Conservation (phyloP, 257 asterid species). For the Thymus quinquecostatus region DNA sequence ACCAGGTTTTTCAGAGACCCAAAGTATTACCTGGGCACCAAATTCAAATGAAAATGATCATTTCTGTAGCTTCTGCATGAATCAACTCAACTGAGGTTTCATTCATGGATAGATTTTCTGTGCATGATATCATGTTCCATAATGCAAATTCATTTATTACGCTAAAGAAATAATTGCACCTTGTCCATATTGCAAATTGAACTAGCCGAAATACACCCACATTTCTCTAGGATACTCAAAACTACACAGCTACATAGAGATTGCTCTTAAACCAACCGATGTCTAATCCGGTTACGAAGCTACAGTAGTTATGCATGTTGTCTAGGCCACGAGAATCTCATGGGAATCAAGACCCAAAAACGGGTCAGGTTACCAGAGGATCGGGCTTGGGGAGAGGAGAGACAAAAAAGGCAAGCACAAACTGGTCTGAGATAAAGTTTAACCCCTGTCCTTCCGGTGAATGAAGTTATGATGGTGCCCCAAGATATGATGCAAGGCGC, state of each 20-base stretch:
- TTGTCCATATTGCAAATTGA: constrained; percentile 11
- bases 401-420: constrained; percentile 7
- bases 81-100: constrained; percentile 2
- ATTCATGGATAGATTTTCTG: neutral
- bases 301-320: constrained; percentile 29
- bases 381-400: constrained; percentile 25
- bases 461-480: constrained; percentile 79
- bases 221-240: neutral
- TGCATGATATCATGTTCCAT: constrained; percentile 9
- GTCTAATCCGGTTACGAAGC: constrained; percentile 9
- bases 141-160: neutral
- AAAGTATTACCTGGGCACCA: constrained; percentile 77
- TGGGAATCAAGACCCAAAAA: constrained; percentile 10
- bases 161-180: neutral
- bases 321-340: constrained; percentile 39
- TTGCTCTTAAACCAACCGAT: constrained; percentile 6
- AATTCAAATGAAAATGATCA: constrained; percentile 43
- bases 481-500: constrained; percentile 96
- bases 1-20: constrained; percentile 83
- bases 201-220: constrained; percentile 14
- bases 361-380: neutral
- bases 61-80: neutral
- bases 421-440: neutral
- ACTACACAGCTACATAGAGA: neutral
- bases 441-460: constrained; percentile 11